These are phyloP conservation scores for Truncatella angustata DNA, from an alignment of 2,329 filamentous ascomycete species.

Conservation along the genomic window DNA sequence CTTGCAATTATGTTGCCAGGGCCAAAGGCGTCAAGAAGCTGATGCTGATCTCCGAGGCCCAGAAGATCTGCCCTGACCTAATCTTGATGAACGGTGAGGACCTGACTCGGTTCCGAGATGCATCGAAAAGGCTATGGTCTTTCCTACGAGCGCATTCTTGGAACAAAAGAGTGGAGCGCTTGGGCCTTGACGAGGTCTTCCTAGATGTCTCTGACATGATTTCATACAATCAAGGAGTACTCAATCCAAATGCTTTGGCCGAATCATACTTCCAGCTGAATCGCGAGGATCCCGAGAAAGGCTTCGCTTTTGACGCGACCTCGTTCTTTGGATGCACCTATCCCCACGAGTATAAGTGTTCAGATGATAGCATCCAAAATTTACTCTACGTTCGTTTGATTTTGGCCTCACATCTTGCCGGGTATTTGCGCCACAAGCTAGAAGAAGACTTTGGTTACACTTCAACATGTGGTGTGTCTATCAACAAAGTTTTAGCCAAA, in stretches of 20 bases:
- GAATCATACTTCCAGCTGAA: conserved; percentile 80
- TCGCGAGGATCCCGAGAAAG: conserved; percentile 69
- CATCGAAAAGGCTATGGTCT: conserved; percentile 75
- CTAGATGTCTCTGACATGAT: conserved; percentile 85
- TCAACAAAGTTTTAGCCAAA: conserved; percentile 83
- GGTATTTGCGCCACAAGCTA: conserved; percentile 68
- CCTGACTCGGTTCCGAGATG: conserved; percentile 79
- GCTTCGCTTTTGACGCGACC: conserved; percentile 77
- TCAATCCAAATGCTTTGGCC: conserved; percentile 64
- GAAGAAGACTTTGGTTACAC: conserved; percentile 81
- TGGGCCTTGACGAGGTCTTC: conserved; percentile 90
- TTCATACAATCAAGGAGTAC: conserved; percentile 71
- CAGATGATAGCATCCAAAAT: conserved; percentile 27
- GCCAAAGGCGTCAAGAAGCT: conserved; percentile 74
- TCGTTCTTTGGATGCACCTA: conserved; percentile 60
- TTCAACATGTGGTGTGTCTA: conserved; percentile 82
- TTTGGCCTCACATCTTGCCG: conserved; percentile 78
- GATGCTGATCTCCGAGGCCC: conserved; percentile 81
- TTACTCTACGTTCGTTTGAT: conserved; percentile 60
- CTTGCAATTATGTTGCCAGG: conserved; percentile 91
- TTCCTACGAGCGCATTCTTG: conserved; percentile 74
- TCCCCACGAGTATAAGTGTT: conserved; percentile 10
- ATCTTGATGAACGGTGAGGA: conserved; percentile 87
- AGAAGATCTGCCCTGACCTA: conserved; percentile 75
- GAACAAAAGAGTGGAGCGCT: conserved; percentile 73